These are phyloP conservation scores for Guillardia theta DNA, from an alignment of 78 protist genomes.

Conservation along the genomic window DNA sequence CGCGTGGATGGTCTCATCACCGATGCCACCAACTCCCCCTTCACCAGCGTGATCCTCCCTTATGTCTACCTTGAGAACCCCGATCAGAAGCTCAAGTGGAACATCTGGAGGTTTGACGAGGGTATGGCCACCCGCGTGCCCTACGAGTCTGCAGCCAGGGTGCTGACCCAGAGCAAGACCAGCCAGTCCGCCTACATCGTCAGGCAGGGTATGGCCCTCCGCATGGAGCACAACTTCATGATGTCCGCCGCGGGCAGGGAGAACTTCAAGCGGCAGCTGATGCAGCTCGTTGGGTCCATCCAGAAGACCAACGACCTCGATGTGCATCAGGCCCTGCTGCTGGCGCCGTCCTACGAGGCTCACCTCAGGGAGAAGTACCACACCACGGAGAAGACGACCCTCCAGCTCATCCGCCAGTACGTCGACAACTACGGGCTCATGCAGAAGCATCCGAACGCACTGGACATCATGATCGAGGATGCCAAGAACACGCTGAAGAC, in stretches of 20 bases:
- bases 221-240: not conserved
- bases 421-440: not conserved
- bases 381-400: not conserved
- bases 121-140: not conserved
- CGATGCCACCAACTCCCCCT: not conserved
- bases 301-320: not conserved
- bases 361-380: not conserved
- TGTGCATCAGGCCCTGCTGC: not conserved
- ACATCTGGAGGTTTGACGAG: too few species aligned
- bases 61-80: not conserved
- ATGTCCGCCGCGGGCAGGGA: not conserved
- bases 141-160: not conserved
- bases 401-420: not conserved
- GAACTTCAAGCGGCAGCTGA: not conserved
- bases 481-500: not conserved
- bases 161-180: not conserved
- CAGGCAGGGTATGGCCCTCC: not conserved
- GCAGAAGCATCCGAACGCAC: not conserved
- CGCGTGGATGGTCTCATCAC: not conserved
- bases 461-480: constrained; percentile 4
- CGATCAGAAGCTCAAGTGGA: not conserved
- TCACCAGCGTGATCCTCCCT: not conserved
- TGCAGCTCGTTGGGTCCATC: not conserved
- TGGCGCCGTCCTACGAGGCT: not conserved
- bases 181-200: not conserved